phyloP scores from a whole-genome alignment of 1,284 basidiomycete species.

The Athelia psychrophila region DNA sequence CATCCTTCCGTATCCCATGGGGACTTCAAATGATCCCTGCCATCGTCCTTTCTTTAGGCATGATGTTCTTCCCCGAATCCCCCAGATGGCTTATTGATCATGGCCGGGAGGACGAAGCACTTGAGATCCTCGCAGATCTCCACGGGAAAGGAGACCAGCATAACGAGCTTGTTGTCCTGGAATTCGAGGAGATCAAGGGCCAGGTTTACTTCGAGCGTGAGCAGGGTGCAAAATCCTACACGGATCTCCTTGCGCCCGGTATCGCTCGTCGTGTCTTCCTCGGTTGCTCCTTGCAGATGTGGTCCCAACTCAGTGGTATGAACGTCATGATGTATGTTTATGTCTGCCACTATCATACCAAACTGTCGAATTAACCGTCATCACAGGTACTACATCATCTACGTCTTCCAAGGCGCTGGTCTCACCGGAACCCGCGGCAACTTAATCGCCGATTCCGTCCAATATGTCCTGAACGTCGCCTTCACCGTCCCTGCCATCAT shows the following conservation, averaged over 20 bases:
- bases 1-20: constrained; percentile 80
- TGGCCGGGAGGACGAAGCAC: constrained; percentile 63
- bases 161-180: constrained; percentile 70
- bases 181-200: constrained; percentile 77
- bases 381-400: constrained; percentile 70
- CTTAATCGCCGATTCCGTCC: constrained; percentile 74
- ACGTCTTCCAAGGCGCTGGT: constrained; percentile 76
- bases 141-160: constrained; percentile 70
- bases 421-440: constrained; percentile 67
- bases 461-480: constrained; percentile 74
- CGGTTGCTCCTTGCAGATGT: constrained; percentile 59
- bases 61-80: constrained; percentile 65
- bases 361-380: not conserved
- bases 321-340: constrained; percentile 66
- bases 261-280: constrained; percentile 58
- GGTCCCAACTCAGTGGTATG: constrained; percentile 64
- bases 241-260: constrained; percentile 61
- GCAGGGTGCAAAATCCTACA: constrained; percentile 69
- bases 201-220: constrained; percentile 66
- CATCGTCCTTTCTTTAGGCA: constrained; percentile 64
- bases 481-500: constrained; percentile 69
- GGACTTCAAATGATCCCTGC: constrained; percentile 77
- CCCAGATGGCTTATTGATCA: constrained; percentile 71
- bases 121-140: constrained; percentile 75
- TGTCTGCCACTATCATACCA: not conserved